Evolutionary conservation across 2,329 filamentous ascomycete genomes (phyloP).

Genomic region (Chaetoscypha palmicola): DNA sequence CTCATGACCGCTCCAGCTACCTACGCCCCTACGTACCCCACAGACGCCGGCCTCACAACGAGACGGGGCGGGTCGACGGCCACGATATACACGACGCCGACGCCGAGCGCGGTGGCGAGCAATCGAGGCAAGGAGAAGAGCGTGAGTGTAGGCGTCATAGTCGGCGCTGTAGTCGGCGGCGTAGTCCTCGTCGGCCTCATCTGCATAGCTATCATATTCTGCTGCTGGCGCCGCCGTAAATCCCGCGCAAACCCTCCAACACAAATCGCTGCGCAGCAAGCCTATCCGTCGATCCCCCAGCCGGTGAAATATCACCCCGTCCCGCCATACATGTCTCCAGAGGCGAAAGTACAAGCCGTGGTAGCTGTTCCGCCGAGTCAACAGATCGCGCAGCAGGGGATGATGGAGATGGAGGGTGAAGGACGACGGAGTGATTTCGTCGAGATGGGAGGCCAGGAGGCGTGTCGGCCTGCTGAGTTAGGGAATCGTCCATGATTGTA

Average conservation of each 20-base stretch:
- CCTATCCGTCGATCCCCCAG: too few relatives aligned
- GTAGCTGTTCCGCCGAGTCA: background rate
- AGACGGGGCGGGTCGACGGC: background rate
- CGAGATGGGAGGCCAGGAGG: background rate
- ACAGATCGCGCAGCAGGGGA: background rate
- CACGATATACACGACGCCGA: background rate
- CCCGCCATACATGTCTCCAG: background rate
- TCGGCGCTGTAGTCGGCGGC: background rate
- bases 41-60: background rate
- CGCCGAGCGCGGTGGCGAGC: too few relatives aligned
- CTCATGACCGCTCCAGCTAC: background rate
- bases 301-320: background rate
- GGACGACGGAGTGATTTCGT: background rate
- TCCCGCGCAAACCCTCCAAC: background rate
- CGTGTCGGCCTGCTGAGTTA: background rate
- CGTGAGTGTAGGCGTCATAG: background rate
- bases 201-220: constrained; percentile 1
- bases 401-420: constrained; percentile 1
- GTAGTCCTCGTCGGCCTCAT: background rate
- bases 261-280: background rate
- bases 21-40: background rate
- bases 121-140: background rate
- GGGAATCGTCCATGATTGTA: too few relatives aligned
- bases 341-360: background rate
- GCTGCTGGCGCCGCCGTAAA: background rate